These are phyloP conservation scores for Podosphaera leucotricha DNA, from an alignment of 2,329 filamentous ascomycete species.

Conservation along the genomic window DNA sequence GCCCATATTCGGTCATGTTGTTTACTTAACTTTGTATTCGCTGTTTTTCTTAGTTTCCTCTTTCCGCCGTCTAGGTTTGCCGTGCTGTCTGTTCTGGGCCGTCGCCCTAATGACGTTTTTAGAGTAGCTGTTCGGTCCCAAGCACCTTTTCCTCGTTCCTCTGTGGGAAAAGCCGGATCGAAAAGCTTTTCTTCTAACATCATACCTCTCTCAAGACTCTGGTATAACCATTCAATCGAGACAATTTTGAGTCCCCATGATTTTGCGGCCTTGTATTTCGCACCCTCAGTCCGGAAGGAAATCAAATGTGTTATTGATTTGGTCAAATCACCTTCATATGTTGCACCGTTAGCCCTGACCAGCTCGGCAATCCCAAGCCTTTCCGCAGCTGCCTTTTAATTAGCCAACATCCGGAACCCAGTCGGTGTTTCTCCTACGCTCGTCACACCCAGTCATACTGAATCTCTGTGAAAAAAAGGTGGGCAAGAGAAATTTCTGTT, in stretches of 20 bases:
- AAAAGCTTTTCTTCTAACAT: constrained; percentile 72
- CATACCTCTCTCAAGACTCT: constrained; percentile 71
- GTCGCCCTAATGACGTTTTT: constrained; percentile 30
- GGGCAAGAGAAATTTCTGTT: constrained; percentile 39
- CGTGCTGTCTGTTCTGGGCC: constrained; percentile 26
- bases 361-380: constrained; percentile 43
- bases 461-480: constrained; percentile 39
- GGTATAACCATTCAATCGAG: constrained; percentile 60
- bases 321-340: constrained; percentile 71
- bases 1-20: constrained; percentile 78
- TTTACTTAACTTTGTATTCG: constrained; percentile 58
- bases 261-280: constrained; percentile 76
- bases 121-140: constrained; percentile 35
- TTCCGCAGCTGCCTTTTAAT: constrained; percentile 26
- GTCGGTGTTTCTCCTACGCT: constrained; percentile 26
- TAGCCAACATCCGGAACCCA: constrained; percentile 10
- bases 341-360: constrained; percentile 48
- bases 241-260: constrained; percentile 64
- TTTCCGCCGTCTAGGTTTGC: constrained; percentile 31
- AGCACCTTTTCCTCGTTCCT: constrained; percentile 54
- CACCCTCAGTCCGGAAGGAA: constrained; percentile 52
- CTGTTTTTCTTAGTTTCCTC: constrained; percentile 67
- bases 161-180: constrained; percentile 43
- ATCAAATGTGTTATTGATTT: constrained; percentile 73
- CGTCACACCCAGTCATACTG: constrained; percentile 47